Conservation (phyloP, 345 rosid species). For the Erodium maritimum region DNA sequence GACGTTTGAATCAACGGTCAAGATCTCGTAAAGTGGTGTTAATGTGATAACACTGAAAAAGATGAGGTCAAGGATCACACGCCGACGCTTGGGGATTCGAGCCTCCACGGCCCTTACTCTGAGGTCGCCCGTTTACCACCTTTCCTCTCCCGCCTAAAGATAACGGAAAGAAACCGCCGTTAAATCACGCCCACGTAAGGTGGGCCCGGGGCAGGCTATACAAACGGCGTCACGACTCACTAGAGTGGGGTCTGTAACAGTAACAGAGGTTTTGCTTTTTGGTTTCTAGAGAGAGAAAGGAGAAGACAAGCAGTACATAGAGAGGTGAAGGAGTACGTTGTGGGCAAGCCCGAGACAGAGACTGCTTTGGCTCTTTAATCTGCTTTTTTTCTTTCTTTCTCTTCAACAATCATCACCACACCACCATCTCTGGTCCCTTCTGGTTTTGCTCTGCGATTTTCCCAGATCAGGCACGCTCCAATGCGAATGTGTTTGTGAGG, state of each 20-base stretch:
- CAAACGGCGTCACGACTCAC: too few species aligned
- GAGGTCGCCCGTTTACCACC: not conserved
- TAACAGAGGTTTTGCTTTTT: not conserved
- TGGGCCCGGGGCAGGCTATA: slow-evolving; percentile 6
- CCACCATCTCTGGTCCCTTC: not conserved
- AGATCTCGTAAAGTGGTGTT: not conserved
- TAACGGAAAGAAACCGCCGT: not conserved
- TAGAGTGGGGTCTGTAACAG: slow-evolving; percentile 3
- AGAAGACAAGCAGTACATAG: too few species aligned
- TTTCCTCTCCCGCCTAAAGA: not conserved
- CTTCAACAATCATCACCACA: not conserved
- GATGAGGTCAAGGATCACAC: not conserved
- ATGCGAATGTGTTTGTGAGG: slow-evolving; percentile 16
- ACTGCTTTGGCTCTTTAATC: not conserved
- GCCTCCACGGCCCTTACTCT: not conserved
- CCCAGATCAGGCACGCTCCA: too few species aligned
- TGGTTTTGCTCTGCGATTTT: not conserved
- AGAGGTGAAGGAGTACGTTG: too few species aligned
- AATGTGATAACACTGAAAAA: not conserved
- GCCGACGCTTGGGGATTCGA: not conserved
- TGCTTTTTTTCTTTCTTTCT: not conserved
- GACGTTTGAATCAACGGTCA: not conserved
- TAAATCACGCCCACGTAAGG: not conserved
- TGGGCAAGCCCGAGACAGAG: too few species aligned
- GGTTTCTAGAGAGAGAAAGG: not conserved